These are phyloP conservation scores for Termitomyces sp. DNA, from an alignment of 768 basidiomycete species.

Conservation along the genomic window DNA sequence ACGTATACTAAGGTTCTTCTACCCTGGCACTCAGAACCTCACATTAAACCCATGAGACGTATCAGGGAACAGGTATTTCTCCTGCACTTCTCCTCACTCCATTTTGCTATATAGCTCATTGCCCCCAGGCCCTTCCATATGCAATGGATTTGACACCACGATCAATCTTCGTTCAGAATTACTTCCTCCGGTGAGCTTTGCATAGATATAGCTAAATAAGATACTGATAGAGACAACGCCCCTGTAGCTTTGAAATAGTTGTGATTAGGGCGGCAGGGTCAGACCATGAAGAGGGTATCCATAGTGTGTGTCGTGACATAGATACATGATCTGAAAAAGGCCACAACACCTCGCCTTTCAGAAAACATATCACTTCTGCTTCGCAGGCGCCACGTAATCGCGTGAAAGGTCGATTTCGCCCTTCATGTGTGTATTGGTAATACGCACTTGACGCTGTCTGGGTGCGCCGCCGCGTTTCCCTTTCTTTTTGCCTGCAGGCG, in stretches of 20 bases:
- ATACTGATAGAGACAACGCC: neutral
- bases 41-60: neutral
- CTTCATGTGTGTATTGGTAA: slow-evolving; percentile 87
- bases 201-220: neutral
- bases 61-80: neutral
- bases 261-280: slow-evolving; percentile 2
- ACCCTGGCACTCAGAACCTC: neutral
- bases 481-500: slow-evolving; percentile 63
- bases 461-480: slow-evolving; percentile 76
- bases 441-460: slow-evolving; percentile 71
- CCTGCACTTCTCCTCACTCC: neutral
- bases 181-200: neutral
- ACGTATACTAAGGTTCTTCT: slow-evolving; percentile 15
- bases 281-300: slow-evolving; percentile 5
- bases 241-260: neutral
- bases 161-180: neutral
- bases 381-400: slow-evolving; percentile 52
- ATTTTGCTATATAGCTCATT: neutral
- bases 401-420: slow-evolving; percentile 82
- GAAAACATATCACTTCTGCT: slow-evolving; percentile 27
- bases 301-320: slow-evolving; percentile 6
- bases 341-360: neutral
- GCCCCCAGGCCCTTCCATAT: neutral
- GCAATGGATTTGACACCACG: neutral
- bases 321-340: neutral